Conservation (phyloP, 2,329 filamentous ascomycete species). For the Aschersonia sp. region DNA sequence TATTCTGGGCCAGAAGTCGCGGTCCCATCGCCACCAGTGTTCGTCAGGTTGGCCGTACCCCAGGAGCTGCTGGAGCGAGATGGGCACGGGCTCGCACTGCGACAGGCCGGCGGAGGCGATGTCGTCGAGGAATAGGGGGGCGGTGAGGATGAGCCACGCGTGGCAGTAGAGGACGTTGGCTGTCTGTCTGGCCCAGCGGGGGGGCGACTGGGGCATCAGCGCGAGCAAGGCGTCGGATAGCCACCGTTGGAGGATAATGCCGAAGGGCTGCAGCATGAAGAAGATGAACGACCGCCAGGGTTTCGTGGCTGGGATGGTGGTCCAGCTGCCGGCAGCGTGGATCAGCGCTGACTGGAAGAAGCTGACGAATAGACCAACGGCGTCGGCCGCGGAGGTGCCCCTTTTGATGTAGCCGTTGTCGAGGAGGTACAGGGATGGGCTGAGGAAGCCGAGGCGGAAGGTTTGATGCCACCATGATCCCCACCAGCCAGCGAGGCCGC, state of each 20-base stretch:
- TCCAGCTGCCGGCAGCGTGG: conserved; percentile 57
- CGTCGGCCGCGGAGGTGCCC: conserved; percentile 11
- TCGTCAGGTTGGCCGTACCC: conserved; percentile 48
- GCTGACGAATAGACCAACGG: conserved; percentile 17
- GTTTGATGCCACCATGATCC: conserved; percentile 83
- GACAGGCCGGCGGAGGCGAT: conserved; percentile 61
- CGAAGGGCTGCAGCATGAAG: conserved; percentile 57
- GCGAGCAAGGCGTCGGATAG: conserved; percentile 18
- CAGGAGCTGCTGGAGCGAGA: conserved; percentile 54
- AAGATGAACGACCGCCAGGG: conserved; percentile 48
- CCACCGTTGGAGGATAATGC: conserved; percentile 44
- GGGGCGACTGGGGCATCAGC: conserved; percentile 19
- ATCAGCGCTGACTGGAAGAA: conserved; percentile 55
- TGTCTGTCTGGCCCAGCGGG: conserved; percentile 28
- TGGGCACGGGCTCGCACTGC: conserved; percentile 69
- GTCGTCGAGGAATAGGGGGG: conserved; percentile 57
- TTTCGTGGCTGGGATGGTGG: conserved; percentile 38
- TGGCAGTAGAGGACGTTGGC: conserved; percentile 50
- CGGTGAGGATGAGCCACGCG: conserved; percentile 55
- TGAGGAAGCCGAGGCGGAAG: conserved; percentile 60
- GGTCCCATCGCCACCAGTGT: conserved; percentile 53
- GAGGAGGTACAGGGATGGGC: conserved; percentile 37
- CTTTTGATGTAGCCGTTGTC: conserved; percentile 22
- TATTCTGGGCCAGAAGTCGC: conserved; percentile 36
- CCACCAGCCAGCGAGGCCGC: conserved; percentile 73